Percentiles rank a stretch among this genome's conserved stretches.
Conservation (phyloP, 1,284 basidiomycete genomes). For the Melampsora occidentalis region DNA sequence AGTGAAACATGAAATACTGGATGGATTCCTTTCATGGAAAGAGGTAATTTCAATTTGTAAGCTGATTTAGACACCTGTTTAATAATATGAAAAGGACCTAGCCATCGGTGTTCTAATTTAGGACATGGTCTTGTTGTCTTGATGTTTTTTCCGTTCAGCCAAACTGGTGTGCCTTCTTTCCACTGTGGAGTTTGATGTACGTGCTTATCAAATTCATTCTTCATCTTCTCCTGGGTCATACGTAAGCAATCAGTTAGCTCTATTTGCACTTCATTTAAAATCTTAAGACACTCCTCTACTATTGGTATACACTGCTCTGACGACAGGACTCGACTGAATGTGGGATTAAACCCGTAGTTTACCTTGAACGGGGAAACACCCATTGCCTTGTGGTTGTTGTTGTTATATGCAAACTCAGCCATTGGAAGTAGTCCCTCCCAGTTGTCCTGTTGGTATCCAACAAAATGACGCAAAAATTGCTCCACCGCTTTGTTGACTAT, state of each 20-base stretch:
- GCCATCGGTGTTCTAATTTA: constrained; percentile 5
- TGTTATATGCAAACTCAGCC: background rate
- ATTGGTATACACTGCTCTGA: background rate
- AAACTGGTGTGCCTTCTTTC: background rate
- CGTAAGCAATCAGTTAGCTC: background rate
- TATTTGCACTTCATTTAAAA: background rate
- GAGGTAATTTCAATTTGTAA: background rate
- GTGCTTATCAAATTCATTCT: background rate
- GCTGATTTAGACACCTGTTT: background rate
- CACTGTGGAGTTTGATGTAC: background rate
- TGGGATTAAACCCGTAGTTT: background rate
- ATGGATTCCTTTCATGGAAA: constrained; percentile 1
- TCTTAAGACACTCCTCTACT: background rate
- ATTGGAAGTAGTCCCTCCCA: background rate
- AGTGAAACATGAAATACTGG: background rate
- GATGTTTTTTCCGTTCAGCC: constrained; percentile 8
- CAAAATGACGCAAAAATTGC: too few relatives aligned
- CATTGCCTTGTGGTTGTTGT: background rate
- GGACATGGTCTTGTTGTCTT: background rate
- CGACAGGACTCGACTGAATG: background rate
- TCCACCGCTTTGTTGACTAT: too few relatives aligned
- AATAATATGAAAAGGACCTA: constrained; percentile 15
- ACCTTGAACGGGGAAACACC: background rate
- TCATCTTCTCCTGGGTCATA: background rate
- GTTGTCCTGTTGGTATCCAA: too few relatives aligned